phyloP scores from a whole-genome alignment of 2,329 filamentous ascomycete species.

The Sphaerulina populicola region DNA sequence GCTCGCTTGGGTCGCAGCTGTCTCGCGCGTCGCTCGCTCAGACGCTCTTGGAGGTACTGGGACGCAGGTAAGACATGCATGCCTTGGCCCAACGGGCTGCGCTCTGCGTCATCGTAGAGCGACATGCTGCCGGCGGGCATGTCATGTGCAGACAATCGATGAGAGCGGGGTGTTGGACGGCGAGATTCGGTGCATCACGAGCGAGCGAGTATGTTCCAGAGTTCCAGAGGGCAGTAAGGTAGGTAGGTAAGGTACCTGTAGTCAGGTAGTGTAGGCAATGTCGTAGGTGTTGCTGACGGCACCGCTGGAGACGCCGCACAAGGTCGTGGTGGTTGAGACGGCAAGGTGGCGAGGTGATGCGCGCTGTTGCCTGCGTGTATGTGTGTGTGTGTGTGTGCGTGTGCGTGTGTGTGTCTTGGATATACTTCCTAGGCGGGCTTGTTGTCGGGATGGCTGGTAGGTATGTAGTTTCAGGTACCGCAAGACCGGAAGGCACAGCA shows the following conservation, averaged over 20 bases:
- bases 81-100: conserved; percentile 14
- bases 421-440: conserved; percentile 1
- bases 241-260: not conserved
- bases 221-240: not conserved
- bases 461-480: not conserved
- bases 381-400: not conserved
- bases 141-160: not conserved
- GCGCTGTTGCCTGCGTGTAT: conserved; percentile 1
- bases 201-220: not conserved
- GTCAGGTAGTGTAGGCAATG: too few species aligned
- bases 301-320: conserved; percentile 3
- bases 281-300: conserved; percentile 2
- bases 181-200: conserved; percentile 1
- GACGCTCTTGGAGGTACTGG: conserved; percentile 31
- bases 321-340: conserved; percentile 14
- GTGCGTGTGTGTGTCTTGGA: conserved; percentile 1
- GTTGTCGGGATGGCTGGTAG: not conserved
- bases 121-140: conserved; percentile 13
- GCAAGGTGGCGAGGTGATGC: conserved; percentile 6
- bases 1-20: conserved; percentile 28
- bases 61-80: conserved; percentile 27
- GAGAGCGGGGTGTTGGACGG: not conserved
- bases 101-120: conserved; percentile 9
- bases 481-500: not conserved
- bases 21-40: conserved; percentile 29